Conservation (phyloP, 257 asterid species). For the Buddleja alternifolia region DNA sequence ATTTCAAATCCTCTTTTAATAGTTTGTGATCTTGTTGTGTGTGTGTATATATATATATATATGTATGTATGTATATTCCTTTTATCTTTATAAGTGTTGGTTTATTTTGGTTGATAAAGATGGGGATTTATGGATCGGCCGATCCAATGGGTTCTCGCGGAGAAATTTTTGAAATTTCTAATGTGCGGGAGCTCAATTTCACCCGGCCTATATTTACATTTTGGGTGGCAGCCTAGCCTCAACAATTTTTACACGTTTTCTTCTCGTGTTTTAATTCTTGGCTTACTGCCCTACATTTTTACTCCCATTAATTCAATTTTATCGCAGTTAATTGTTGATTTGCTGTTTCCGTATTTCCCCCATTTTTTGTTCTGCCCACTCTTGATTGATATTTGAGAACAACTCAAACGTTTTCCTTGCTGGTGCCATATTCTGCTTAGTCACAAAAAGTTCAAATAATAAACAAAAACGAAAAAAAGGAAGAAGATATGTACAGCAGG, state of each 20-base stretch:
- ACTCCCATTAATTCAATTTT: background rate
- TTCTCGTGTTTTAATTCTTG: conserved; percentile 32
- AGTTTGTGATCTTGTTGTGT: background rate
- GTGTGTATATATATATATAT: background rate
- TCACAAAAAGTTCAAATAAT: too few species aligned
- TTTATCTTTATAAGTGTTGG: background rate
- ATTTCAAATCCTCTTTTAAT: background rate
- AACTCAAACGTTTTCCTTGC: too few species aligned
- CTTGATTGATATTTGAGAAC: too few species aligned
- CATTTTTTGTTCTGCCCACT: background rate
- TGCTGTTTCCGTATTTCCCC: background rate
- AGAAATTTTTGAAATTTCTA: background rate
- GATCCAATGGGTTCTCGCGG: conserved; percentile 74
- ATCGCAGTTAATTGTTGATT: background rate
- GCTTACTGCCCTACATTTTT: conserved; percentile 49
- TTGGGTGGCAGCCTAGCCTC: conserved; percentile 27
- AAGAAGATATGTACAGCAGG: too few species aligned
- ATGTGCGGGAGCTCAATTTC: conserved; percentile 55
- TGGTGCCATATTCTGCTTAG: conserved; percentile 26
- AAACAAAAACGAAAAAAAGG: too few species aligned
- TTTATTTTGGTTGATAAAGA: too few species aligned
- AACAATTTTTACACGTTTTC: conserved; percentile 26
- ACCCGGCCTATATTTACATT: conserved; percentile 57
- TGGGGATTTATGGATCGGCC: too few species aligned
- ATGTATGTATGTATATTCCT: background rate